phyloP scores from a whole-genome alignment of 192 early-diverging fungal genomes.

The Coemansia umbellata region DNA sequence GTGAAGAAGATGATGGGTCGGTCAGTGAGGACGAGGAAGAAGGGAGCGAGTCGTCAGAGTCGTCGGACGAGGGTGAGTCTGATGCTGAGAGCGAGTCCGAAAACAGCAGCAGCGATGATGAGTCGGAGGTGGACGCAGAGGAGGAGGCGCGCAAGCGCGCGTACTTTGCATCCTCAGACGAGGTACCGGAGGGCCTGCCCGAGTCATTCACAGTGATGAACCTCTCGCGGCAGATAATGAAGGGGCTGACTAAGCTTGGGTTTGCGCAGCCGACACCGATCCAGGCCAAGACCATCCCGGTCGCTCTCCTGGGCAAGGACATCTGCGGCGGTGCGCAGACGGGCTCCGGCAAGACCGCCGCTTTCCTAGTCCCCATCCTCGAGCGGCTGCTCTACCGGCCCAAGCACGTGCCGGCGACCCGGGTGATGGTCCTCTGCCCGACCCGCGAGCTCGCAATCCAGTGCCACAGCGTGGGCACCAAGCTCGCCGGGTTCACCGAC shows the following conservation, averaged over 20 bases:
- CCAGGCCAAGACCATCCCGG: slow-evolving; percentile 87
- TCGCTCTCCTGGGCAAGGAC: slow-evolving; percentile 93
- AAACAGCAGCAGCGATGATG: slow-evolving; percentile 15
- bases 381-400: slow-evolving; percentile 93
- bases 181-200: slow-evolving; percentile 48
- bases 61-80: slow-evolving; percentile 12
- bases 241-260: slow-evolving; percentile 82
- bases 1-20: slow-evolving; percentile 3
- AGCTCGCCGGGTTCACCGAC: slow-evolving; percentile 84
- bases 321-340: slow-evolving; percentile 98
- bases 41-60: slow-evolving; percentile 16
- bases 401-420: slow-evolving; percentile 66
- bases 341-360: slow-evolving; percentile 97
- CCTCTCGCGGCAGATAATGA: slow-evolving; percentile 92
- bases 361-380: slow-evolving; percentile 92
- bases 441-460: slow-evolving; percentile 98
- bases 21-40: slow-evolving; percentile 21
- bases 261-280: slow-evolving; percentile 93
- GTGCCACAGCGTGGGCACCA: slow-evolving; percentile 87
- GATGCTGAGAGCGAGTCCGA: slow-evolving; percentile 4
- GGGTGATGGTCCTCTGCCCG: slow-evolving; percentile 90
- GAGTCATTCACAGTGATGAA: slow-evolving; percentile 91
- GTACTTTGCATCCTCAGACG: slow-evolving; percentile 45
- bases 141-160: slow-evolving; percentile 49
- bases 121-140: slow-evolving; percentile 52